Percentiles rank a stretch among this genome's conserved stretches.
These are phyloP conservation scores for Macrocybe gigantea DNA, from an alignment of 768 basidiomycete species.

Conservation along the genomic window DNA sequence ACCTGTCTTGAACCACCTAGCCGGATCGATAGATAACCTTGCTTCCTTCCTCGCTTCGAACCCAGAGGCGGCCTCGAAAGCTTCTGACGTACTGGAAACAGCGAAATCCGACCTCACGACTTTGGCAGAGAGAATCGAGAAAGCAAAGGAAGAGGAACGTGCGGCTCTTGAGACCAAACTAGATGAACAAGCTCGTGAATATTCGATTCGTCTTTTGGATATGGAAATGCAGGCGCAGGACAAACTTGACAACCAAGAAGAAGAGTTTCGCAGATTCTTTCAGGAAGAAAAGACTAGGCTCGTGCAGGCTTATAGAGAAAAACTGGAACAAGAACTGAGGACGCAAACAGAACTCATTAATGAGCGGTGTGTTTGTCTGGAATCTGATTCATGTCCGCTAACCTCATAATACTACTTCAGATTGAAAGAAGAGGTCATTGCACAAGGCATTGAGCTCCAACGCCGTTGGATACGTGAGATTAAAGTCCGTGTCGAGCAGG, in stretches of 20 bases:
- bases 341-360: slow-evolving; percentile 92
- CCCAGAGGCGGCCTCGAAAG: slow-evolving; percentile 60
- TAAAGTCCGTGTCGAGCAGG: slow-evolving; percentile 93
- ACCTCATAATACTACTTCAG: slow-evolving; percentile 30
- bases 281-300: slow-evolving; percentile 72
- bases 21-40: slow-evolving; percentile 87
- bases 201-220: slow-evolving; percentile 73
- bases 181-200: slow-evolving; percentile 82
- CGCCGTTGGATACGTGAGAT: slow-evolving; percentile 95
- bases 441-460: slow-evolving; percentile 96
- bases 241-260: slow-evolving; percentile 79
- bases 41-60: slow-evolving; percentile 77
- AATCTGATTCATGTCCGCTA: background rate
- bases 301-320: slow-evolving; percentile 76
- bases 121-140: slow-evolving; percentile 71
- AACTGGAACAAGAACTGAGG: slow-evolving; percentile 78
- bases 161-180: slow-evolving; percentile 53
- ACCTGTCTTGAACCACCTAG: slow-evolving; percentile 91
- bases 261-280: slow-evolving; percentile 77
- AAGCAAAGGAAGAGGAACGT: slow-evolving; percentile 76
- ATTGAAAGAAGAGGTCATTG: slow-evolving; percentile 89
- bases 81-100: slow-evolving; percentile 67
- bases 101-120: slow-evolving; percentile 79
- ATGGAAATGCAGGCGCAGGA: slow-evolving; percentile 83
- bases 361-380: slow-evolving; percentile 60